Conservation (phyloP, 441 rosid genomes). For the Jatropha podagrica region DNA sequence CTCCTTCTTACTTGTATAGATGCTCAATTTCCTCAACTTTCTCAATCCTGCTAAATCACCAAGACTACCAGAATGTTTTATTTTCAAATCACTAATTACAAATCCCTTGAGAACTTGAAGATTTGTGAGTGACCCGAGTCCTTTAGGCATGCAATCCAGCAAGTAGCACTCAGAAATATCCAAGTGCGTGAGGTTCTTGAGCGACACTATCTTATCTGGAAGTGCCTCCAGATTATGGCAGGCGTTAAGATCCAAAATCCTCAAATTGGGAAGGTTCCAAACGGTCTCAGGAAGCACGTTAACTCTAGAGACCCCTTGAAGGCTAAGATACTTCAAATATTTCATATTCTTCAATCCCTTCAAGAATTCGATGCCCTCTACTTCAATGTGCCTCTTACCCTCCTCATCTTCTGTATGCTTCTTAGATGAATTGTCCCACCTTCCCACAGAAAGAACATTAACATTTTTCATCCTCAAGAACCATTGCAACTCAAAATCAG, state of each 20-base stretch:
- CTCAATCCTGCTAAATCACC: constrained; percentile 20
- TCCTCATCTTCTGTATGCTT: constrained; percentile 53
- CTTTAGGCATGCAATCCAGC: constrained; percentile 49
- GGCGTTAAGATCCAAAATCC: constrained; percentile 55
- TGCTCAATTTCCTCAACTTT: constrained; percentile 23
- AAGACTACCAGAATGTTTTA: constrained; percentile 9
- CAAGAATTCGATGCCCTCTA: constrained; percentile 46
- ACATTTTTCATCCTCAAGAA: constrained; percentile 30
- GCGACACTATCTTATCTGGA: constrained; percentile 44
- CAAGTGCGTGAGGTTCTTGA: constrained; percentile 44
- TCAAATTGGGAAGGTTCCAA: constrained; percentile 37
- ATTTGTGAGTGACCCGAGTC: constrained; percentile 25
- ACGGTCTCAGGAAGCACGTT: constrained; percentile 33
- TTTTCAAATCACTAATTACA: constrained; percentile 13
- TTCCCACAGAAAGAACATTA: constrained; percentile 47
- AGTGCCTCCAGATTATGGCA: constrained; percentile 54
- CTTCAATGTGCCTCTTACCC: constrained; percentile 44
- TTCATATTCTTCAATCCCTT: constrained; percentile 40
- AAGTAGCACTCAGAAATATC: constrained; percentile 54
- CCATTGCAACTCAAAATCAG: constrained; percentile 38
- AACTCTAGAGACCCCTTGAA: constrained; percentile 65
- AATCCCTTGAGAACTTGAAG: constrained; percentile 32
- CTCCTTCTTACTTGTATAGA: constrained; percentile 9
- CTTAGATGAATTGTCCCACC: constrained; percentile 45
- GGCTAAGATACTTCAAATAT: constrained; percentile 43